Evolutionary conservation across 2,329 filamentous ascomycete species (phyloP), one percentile per base, ranked within the genome.

Genomic region (Amphichorda felina): DNA sequence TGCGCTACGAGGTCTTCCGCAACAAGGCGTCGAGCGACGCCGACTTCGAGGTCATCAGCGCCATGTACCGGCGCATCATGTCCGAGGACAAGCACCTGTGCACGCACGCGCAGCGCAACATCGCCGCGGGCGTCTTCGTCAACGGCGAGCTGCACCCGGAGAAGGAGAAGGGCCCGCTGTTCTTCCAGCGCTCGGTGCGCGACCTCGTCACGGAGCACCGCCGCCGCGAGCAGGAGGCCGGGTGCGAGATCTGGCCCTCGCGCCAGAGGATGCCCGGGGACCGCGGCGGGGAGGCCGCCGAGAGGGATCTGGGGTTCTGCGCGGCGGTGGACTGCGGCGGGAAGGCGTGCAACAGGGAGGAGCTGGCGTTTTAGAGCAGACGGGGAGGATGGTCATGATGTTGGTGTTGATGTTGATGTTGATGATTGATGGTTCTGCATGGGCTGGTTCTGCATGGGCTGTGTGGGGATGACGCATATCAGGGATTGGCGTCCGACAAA

Each of bases 41-140:
- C 18, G 68, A 75, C 39, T 79, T 79, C 48, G 53, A 63, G 11
- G 53, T 60, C 35, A 72, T 79, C 51, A 66, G 63, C 50, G 54
- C 68, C 31, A 70, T 79, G 45, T 79, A 78, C 59, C 73, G 72
- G 53, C 68, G 70, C 27, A 66, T 80, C 51, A 72, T 79, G 68
- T 62, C 64, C 2, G 75, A 80, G 51, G 75, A 80, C 57, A 79
- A 79, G 47, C 60, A 67, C 8, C 66, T 80, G 18, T 79, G 75
- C 56, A 59, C 65, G 43, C 63, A 63, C 10, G 66, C 71, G 2
- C 75, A 79, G 48, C 63, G 61, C 50, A 79, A 80, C 50, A 61
- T 79, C 44, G 70, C 74, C 49, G 62, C 68, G 0, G 72, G 73
- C 7, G 63, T 78, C 35, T 79, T 77, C 40, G 56, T 75, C 49